Conservation (phyloP, 73 alveolate genomes). For the Uronychia binucleata region DNA sequence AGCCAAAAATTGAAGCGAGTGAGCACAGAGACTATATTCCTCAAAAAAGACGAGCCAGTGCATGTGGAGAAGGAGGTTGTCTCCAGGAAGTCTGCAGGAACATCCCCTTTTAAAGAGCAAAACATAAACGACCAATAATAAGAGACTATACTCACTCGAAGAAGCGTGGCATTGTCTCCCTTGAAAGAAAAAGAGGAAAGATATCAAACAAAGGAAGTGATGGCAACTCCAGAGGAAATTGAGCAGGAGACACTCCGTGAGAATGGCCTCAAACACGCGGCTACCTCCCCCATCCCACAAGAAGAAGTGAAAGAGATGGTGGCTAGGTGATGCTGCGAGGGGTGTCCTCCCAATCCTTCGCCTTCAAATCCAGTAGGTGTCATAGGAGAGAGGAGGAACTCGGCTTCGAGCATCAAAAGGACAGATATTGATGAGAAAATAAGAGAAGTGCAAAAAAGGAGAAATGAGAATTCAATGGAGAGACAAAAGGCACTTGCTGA, state of each 20-base stretch:
- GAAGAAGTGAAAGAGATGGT: neutral
- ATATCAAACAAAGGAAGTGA: neutral
- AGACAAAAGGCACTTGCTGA: neutral
- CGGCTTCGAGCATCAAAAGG: too few relatives aligned
- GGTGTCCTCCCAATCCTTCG: neutral
- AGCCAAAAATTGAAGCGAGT: too few relatives aligned
- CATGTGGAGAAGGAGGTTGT: neutral
- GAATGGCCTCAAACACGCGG: too few relatives aligned
- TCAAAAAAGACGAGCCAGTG: too few relatives aligned
- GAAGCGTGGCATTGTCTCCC: neutral
- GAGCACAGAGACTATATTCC: too few relatives aligned
- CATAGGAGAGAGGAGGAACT: too few relatives aligned
- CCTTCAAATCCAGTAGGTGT: neutral
- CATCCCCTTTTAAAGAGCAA: neutral
- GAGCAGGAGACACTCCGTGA: neutral
- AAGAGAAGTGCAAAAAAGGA: neutral
- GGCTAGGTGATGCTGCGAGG: neutral
- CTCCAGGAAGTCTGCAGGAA: neutral
- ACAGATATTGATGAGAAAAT: neutral
- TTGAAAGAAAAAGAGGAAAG: neutral
- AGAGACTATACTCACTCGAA: neutral
- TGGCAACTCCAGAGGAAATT: neutral
- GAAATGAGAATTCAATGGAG: slow-evolving; percentile 6
- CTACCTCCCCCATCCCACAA: neutral
- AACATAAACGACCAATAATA: neutral